These are phyloP conservation scores for Trametes cingulata DNA, from an alignment of 768 basidiomycete species.

Conservation along the genomic window DNA sequence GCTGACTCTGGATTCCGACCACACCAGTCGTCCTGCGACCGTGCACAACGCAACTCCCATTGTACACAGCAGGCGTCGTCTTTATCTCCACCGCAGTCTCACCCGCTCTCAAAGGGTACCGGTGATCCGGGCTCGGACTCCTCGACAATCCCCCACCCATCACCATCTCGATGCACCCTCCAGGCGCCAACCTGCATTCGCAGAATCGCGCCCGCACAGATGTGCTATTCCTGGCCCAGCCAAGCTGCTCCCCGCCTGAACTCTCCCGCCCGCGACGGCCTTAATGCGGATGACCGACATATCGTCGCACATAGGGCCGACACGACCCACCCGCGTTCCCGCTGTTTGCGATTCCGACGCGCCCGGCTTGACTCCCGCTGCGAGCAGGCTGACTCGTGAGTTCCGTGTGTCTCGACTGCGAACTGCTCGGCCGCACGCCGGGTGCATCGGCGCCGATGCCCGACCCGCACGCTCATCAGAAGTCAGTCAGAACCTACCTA, in stretches of 20 bases:
- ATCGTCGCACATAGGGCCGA: neutral
- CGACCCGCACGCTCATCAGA: neutral
- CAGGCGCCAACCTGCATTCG: neutral
- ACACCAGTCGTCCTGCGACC: neutral
- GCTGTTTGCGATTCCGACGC: neutral
- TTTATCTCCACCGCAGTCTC: neutral
- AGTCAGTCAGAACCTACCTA: no score
- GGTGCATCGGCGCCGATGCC: conserved; percentile 1
- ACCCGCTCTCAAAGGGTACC: neutral
- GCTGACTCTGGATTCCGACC: neutral
- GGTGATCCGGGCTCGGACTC: neutral
- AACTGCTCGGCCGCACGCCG: neutral
- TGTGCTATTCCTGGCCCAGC: neutral
- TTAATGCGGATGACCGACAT: conserved; percentile 6
- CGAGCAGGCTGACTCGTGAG: neutral
- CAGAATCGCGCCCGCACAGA: neutral
- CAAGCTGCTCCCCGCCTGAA: neutral
- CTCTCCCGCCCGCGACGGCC: neutral
- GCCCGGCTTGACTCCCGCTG: neutral
- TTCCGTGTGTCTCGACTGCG: neutral
- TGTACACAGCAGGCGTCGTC: neutral
- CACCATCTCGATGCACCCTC: conserved; percentile 11
- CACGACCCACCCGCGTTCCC: neutral
- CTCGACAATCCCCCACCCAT: neutral
- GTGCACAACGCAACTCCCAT: neutral